phyloP scores from a whole-genome alignment of 495 filamentous ascomycete genomes.

The Penicillium atrosanguineum region DNA sequence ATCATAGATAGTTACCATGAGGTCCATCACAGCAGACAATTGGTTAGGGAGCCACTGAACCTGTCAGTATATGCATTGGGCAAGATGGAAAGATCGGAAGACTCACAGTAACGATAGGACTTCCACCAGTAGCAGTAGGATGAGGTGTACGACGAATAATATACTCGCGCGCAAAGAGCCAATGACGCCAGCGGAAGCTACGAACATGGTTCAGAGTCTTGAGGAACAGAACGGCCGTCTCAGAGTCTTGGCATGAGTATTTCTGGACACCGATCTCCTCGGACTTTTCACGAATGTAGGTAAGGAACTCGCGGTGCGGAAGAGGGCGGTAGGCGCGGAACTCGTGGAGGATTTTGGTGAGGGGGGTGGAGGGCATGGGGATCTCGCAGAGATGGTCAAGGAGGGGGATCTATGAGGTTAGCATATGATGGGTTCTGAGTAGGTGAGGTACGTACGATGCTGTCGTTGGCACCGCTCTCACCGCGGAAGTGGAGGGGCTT shows the following conservation, averaged over 20 bases:
- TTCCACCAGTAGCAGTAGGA: slow-evolving; percentile 86
- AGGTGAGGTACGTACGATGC: slow-evolving; percentile 52
- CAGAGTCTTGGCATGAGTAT: slow-evolving; percentile 56
- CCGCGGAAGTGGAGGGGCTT: slow-evolving; percentile 75
- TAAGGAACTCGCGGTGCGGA: slow-evolving; percentile 81
- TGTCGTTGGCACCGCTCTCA: slow-evolving; percentile 87
- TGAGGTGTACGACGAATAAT: slow-evolving; percentile 80
- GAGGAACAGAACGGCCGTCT: slow-evolving; percentile 62
- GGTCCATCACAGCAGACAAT: slow-evolving; percentile 69
- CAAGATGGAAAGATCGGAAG: neutral
- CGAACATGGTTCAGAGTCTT: slow-evolving; percentile 76
- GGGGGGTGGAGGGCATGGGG: slow-evolving; percentile 76
- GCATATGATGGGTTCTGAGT: neutral
- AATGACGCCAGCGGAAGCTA: slow-evolving; percentile 90
- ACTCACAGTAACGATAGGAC: slow-evolving; percentile 79
- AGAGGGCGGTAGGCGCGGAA: slow-evolving; percentile 82
- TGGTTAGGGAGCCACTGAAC: slow-evolving; percentile 80
- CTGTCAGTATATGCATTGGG: neutral
- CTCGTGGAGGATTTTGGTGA: slow-evolving; percentile 80
- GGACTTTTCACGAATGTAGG: slow-evolving; percentile 59
- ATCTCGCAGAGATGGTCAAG: slow-evolving; percentile 80
- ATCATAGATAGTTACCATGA: slow-evolving; percentile 67
- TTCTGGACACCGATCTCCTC: slow-evolving; percentile 55
- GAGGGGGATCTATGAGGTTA: slow-evolving; percentile 60
- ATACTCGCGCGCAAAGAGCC: slow-evolving; percentile 93